Conservation (phyloP, 106 monocot genomes). For the Gastrodia elata region DNA sequence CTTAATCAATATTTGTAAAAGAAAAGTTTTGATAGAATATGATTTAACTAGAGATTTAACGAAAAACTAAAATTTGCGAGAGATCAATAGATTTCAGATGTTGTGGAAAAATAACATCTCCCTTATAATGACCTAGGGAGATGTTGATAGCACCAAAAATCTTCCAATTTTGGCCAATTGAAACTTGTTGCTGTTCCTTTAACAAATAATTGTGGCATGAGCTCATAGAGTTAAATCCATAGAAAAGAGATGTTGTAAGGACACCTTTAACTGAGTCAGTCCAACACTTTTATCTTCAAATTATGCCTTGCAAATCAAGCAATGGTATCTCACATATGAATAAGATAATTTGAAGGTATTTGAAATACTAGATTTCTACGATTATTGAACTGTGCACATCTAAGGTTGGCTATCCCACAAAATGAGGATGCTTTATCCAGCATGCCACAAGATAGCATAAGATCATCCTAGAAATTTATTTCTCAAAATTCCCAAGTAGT, state of each 20-base stretch:
- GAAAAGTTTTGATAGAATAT: no score
- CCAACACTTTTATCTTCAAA: not conserved
- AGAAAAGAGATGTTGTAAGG: not conserved
- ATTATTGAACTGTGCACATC: not conserved
- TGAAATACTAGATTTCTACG: not conserved
- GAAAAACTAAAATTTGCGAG: no score
- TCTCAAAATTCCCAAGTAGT: not conserved
- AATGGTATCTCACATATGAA: not conserved
- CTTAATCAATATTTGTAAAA: no score
- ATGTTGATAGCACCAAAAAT: not conserved
- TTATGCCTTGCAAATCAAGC: not conserved
- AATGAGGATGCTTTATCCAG: not conserved
- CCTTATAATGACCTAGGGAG: no score
- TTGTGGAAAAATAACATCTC: no score
- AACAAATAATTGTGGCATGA: not conserved
- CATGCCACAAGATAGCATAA: not conserved
- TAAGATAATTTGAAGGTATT: not conserved
- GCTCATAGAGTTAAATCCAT: not conserved
- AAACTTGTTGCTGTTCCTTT: not conserved
- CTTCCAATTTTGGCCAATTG: not conserved
- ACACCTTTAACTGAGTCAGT: not conserved
- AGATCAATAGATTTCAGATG: no score
- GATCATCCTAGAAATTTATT: not conserved
- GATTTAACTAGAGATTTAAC: no score
- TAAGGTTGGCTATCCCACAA: not conserved